These are phyloP conservation scores for Adansonia grandidieri DNA, from an alignment of 441 rosid species.

Conservation along the genomic window DNA sequence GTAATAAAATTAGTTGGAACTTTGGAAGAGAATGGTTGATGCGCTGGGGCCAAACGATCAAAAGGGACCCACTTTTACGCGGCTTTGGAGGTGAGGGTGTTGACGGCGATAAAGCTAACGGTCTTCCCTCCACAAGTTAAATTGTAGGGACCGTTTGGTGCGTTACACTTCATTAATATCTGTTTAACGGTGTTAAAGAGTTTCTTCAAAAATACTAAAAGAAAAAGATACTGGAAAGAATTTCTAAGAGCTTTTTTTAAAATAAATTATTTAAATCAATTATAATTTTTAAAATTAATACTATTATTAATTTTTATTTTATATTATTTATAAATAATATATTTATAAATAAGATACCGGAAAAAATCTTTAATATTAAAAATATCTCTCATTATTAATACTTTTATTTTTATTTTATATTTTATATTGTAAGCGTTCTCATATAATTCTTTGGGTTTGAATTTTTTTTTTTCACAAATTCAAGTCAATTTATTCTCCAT, in stretches of 20 bases:
- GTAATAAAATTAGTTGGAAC: not conserved
- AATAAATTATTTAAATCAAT: not conserved
- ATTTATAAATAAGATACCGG: too few species aligned
- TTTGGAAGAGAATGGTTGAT: constrained; percentile 17
- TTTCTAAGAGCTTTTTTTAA: not conserved
- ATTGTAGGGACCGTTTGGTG: constrained; percentile 12
- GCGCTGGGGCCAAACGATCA: constrained; percentile 34
- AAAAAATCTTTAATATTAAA: too few species aligned
- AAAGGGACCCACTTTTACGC: constrained; percentile 54
- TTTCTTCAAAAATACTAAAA: too few species aligned
- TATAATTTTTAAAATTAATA: not conserved
- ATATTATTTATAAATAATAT: too few species aligned
- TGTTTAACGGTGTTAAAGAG: not conserved
- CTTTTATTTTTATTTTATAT: too few species aligned
- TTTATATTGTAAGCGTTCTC: too few species aligned
- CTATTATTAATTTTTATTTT: too few species aligned
- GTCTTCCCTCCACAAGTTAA: not conserved
- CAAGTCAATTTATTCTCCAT: too few species aligned
- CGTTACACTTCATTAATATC: constrained; percentile 4
- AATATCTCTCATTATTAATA: too few species aligned
- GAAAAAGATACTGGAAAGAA: not conserved
- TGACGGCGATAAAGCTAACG: constrained; percentile 37
- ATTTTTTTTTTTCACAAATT: too few species aligned
- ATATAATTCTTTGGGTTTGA: too few species aligned
- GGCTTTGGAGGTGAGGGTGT: constrained; percentile 39